Percentiles rank a stretch among this genome's conserved stretches.
phyloP scores from a whole-genome alignment of 495 filamentous ascomycete genomes.

The Neurospora sp. region DNA sequence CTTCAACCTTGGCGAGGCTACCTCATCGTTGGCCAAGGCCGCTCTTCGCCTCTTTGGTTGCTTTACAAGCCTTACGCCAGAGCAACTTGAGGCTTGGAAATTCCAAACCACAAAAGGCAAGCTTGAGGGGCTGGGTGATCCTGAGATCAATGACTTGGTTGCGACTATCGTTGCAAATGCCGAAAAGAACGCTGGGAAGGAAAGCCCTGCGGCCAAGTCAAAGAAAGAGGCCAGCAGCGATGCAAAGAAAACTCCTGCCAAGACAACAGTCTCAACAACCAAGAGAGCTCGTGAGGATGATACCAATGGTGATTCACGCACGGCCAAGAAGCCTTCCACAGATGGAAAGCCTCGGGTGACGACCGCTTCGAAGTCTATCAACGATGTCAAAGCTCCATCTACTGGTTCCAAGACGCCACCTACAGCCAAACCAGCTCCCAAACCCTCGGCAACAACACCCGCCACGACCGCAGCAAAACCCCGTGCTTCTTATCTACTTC shows the following conservation, averaged over 20 bases:
- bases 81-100: slow-evolving; percentile 55
- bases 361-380: slow-evolving; percentile 8
- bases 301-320: slow-evolving; percentile 21
- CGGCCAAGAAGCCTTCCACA: slow-evolving; percentile 30
- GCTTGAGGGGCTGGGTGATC: slow-evolving; percentile 57
- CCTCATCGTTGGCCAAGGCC: slow-evolving; percentile 50
- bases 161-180: slow-evolving; percentile 29
- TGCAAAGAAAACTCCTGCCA: slow-evolving; percentile 4
- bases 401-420: slow-evolving; percentile 8
- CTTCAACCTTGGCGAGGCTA: slow-evolving; percentile 54
- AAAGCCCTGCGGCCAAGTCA: slow-evolving; percentile 7
- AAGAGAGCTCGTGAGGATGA: slow-evolving; percentile 32
- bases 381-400: slow-evolving; percentile 5
- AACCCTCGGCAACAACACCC: slow-evolving; percentile 17
- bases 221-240: slow-evolving; percentile 7
- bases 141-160: slow-evolving; percentile 42
- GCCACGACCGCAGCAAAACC: slow-evolving; percentile 15
- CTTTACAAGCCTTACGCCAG: slow-evolving; percentile 51
- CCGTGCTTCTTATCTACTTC: slow-evolving; percentile 17
- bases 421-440: slow-evolving; percentile 15
- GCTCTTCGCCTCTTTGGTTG: slow-evolving; percentile 57
- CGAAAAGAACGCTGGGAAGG: slow-evolving; percentile 15
- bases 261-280: background rate
- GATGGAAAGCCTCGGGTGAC: slow-evolving; percentile 8
- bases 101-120: slow-evolving; percentile 52